A percentile compares a stretch with the other conserved stretches of the same genome.
phyloP scores from a whole-genome alignment of 2,329 filamentous ascomycete genomes.

The Claviceps pazoutovae region DNA sequence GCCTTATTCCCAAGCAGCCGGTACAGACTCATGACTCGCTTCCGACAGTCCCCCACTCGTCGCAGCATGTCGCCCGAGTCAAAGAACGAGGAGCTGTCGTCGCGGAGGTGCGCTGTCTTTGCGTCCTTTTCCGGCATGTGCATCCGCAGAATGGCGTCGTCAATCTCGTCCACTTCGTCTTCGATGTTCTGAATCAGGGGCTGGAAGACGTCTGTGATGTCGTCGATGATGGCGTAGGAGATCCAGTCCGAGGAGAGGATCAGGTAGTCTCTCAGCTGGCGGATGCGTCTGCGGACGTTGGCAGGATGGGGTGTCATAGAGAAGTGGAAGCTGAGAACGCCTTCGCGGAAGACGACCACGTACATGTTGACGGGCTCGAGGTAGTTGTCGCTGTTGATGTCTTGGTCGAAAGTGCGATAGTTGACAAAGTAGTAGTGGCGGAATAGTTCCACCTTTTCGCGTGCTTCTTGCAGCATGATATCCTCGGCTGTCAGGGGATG shows the following conservation, averaged over 20 bases:
- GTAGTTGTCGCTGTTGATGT: constrained; percentile 76
- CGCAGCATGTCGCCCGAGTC: constrained; percentile 70
- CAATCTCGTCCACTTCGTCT: constrained; percentile 92
- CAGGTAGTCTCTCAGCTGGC: constrained; percentile 86
- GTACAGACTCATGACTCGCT: constrained; percentile 95
- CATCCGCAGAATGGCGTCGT: constrained; percentile 75
- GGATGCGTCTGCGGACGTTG: constrained; percentile 85
- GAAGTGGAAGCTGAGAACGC: constrained; percentile 92
- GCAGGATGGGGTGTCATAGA: constrained; percentile 91
- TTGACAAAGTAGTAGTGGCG: constrained; percentile 98
- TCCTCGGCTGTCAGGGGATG: constrained; percentile 92
- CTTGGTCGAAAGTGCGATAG: constrained; percentile 95
- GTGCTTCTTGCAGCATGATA: constrained; percentile 92
- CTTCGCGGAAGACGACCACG: constrained; percentile 89
- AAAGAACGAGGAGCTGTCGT: constrained; percentile 27
- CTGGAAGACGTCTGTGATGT: constrained; percentile 92
- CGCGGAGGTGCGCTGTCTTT: constrained; percentile 32
- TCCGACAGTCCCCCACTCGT: constrained; percentile 83
- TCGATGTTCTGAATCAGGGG: constrained; percentile 88
- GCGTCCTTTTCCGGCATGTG: constrained; percentile 45
- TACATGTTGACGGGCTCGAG: constrained; percentile 96
- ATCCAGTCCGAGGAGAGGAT: constrained; percentile 95
- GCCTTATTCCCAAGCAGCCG: constrained; percentile 90
- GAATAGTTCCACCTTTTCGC: constrained; percentile 96
- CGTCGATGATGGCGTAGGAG: constrained; percentile 93